Base-by-base conservation (phyloP, 139 green algal genomes). In the Asterochloris erici region DNA sequence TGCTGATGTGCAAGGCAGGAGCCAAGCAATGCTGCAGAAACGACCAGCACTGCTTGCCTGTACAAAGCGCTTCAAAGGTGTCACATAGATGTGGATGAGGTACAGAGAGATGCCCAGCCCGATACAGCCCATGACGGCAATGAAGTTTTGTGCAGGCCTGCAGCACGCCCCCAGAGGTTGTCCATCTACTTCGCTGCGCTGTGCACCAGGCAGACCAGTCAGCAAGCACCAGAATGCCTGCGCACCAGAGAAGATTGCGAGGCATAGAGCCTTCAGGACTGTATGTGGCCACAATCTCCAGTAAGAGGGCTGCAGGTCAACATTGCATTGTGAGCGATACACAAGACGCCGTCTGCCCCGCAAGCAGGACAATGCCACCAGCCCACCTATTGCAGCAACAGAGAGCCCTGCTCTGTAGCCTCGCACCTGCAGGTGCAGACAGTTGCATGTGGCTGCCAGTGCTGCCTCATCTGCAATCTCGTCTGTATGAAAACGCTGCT, bases 21-120 rank as follows among this genome's bases (percentile, higher is more conserved):
- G 27, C 68, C 0, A 74, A 60, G 9, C 63, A 24, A n/a, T 17
- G 14, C 27, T 26, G 24, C 61, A 21, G 26, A 27, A 62, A 71
- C 94, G 92, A 14, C 24, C 23, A 60, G 76, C 21, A 70, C 38
- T 68, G 38, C 17, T n/a, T 79, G 28, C 87, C 85, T 97, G 93
- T 38, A 98, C 73, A 14, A 90, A 85, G 0, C 83, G 81, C 86
- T 98, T 99, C 10, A 98, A 79, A 0, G 88, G 84, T 0, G 88
- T 87, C 0, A 98, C 84, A 84, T 99, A 99, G 74, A 99, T 97
- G 88, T 99, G 96, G 29, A 99, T 96, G 9, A 97, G 88, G 14
- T 89, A 47, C 38, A 98, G 84, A 14, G 93, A 94, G 6, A 90
- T 73, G 1, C 93, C 95, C 38, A 98, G 79, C 17, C 87, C 91